Evolutionary conservation across 106 monocot genomes (phyloP).

Genomic region (Dendrobium officinale): DNA sequence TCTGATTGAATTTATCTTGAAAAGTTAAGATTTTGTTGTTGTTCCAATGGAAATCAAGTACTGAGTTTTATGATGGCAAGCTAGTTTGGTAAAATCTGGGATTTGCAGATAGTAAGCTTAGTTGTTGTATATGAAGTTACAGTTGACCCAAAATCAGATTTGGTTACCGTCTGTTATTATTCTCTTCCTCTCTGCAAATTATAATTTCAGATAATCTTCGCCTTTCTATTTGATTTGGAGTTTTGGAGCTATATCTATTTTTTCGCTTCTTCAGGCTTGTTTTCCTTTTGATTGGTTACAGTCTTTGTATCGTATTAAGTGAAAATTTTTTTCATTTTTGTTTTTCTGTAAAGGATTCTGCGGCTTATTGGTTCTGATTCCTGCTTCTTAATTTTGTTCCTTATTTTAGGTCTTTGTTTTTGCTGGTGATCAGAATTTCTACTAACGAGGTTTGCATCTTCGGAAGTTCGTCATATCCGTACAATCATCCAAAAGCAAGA

Average conservation of each 20-base stretch:
- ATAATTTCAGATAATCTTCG: neutral
- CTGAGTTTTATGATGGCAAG: neutral
- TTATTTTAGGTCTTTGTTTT: neutral
- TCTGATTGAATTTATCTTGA: neutral
- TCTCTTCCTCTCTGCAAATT: too few species aligned
- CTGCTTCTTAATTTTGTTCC: neutral
- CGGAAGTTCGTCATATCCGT: neutral
- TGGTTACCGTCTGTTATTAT: neutral
- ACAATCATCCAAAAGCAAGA: neutral
- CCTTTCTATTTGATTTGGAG: neutral
- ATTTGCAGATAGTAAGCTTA: neutral
- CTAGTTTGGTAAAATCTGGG: neutral
- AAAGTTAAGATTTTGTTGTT: neutral
- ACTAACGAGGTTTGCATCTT: neutral
- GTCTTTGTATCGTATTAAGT: neutral
- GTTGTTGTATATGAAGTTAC: neutral
- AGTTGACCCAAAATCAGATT: neutral
- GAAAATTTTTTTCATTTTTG: neutral
- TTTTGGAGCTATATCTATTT: neutral
- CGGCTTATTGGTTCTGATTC: neutral
- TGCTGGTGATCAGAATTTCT: neutral
- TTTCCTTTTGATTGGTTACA: neutral
- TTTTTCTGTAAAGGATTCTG: neutral
- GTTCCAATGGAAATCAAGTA: neutral
- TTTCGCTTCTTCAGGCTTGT: neutral